phyloP scores from a whole-genome alignment of 225 moss, liverwort and hornwort genomes.

The Straminergon stramineum region DNA sequence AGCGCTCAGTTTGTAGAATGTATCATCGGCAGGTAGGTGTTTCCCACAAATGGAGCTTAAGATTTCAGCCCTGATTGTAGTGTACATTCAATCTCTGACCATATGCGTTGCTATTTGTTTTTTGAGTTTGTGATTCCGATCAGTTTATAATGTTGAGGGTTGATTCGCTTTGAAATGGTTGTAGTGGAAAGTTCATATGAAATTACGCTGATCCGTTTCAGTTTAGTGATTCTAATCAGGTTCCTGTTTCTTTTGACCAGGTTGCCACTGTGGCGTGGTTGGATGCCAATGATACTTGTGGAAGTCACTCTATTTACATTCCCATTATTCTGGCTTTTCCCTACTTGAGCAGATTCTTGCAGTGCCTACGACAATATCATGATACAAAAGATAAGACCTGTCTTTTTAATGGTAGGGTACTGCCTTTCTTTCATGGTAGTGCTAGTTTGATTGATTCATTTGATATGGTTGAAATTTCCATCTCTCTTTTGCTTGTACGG shows the following conservation, averaged over 20 bases:
- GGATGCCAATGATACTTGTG: slow-evolving; percentile 66
- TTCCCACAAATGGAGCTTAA: not conserved
- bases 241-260: slow-evolving; percentile 34
- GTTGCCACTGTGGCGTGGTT: slow-evolving; percentile 58
- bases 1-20: slow-evolving; percentile 93
- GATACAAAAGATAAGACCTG: slow-evolving; percentile 86
- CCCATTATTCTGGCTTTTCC: slow-evolving; percentile 85
- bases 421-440: not conserved
- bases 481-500: not conserved
- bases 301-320: slow-evolving; percentile 80
- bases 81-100: not conserved
- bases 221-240: not conserved
- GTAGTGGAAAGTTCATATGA: not conserved
- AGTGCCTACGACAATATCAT: slow-evolving; percentile 85
- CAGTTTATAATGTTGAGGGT: not conserved
- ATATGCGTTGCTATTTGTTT: not conserved
- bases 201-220: not conserved
- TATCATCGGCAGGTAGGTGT: slow-evolving; percentile 77
- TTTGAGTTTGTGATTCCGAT: not conserved
- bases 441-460: not conserved
- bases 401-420: slow-evolving; percentile 70
- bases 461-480: not conserved
- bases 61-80: not conserved
- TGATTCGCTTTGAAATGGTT: not conserved
- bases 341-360: slow-evolving; percentile 88